Evolutionary conservation across 2,329 filamentous ascomycete genomes (phyloP).

Genomic region (Pseudogymnoascus sp.): DNA sequence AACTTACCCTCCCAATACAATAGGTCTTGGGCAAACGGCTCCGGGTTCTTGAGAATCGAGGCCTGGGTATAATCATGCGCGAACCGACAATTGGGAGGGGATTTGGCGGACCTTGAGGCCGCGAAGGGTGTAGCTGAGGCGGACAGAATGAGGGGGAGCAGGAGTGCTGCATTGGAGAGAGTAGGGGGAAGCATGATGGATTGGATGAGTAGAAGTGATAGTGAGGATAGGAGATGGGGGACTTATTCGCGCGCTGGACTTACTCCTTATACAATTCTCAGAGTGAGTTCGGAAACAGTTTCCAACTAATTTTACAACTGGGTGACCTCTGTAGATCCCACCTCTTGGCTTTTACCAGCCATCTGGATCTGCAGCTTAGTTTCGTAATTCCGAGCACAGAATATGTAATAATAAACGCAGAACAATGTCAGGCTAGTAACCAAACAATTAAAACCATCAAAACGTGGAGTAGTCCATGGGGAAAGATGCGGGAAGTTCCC

Average conservation of each 20-base stretch:
- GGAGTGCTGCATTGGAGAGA: not conserved
- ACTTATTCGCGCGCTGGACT: not conserved
- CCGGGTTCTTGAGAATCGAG: conserved; percentile 26
- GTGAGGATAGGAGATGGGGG: not conserved
- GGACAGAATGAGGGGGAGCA: conserved; percentile 1
- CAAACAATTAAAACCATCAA: not conserved
- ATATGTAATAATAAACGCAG: not conserved
- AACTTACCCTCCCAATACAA: conserved; percentile 41
- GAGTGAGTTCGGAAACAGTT: not conserved
- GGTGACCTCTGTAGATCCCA: not conserved
- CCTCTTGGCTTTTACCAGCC: not conserved
- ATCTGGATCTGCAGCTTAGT: not conserved
- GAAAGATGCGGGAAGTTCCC: not conserved
- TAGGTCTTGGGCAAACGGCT: conserved; percentile 32
- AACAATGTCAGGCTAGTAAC: not conserved
- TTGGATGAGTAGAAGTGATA: not conserved
- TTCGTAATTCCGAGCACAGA: not conserved
- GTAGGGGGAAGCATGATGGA: not conserved
- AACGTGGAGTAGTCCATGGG: not conserved
- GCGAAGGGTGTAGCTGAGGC: not conserved
- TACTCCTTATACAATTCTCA: not conserved
- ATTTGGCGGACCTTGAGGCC: conserved; percentile 10
- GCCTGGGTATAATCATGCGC: conserved; percentile 20
- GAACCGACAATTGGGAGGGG: conserved; percentile 22
- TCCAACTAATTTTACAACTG: not conserved